Evolutionary conservation across 2,329 filamentous ascomycete genomes (phyloP), one percentile per base, ranked within the genome.

Genomic region (Calonectria pseudoreteaudii): DNA sequence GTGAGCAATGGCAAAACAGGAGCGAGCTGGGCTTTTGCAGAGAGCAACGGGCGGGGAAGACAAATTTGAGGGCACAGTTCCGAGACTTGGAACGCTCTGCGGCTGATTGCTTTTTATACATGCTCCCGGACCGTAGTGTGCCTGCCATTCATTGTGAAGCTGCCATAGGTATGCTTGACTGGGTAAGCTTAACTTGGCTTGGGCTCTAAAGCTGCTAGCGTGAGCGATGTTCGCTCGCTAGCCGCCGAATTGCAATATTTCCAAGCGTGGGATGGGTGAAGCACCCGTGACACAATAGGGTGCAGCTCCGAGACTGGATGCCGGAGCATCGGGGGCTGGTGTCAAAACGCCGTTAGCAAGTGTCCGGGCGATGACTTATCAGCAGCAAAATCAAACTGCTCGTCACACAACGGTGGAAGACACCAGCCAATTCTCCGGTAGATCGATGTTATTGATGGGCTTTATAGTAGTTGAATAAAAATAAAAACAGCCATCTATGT

Each of bases 321-420:
- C 71, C 74, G 72, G 72, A 53, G 53, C 53, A 53, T 79, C 78
- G 77, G 76, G 31, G 65, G 49, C 34, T 38, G 72, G 75, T 80
- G 77, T 67, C 28, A 70, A 79, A 75, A 14, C 75, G 52, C 36
- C 34, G 23, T 31, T 16, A 41, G 49, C 62, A 38, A 69, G 77
- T 80, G 75, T 50, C 74, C 73, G 75, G 47, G 4, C 20, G 11
- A 16, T 20, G 26, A 13, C 11, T n/a, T 13, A 18, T 44, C 14
- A 23, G 26, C 16, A 18, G 13, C 8, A n/a, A 16, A 41, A 28
- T 26, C 20, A 18, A 9, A 3, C 56, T 28, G 13, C 56, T 60
- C 36, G 8, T 30, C 14, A 23, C 23, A 23, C 14, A 3, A 28
- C 2, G 23, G 30, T 30, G 14, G 14, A 41, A 28, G n/a, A 28